Conservation (phyloP, 305 asterid genomes). For the Solanum hybrid region DNA sequence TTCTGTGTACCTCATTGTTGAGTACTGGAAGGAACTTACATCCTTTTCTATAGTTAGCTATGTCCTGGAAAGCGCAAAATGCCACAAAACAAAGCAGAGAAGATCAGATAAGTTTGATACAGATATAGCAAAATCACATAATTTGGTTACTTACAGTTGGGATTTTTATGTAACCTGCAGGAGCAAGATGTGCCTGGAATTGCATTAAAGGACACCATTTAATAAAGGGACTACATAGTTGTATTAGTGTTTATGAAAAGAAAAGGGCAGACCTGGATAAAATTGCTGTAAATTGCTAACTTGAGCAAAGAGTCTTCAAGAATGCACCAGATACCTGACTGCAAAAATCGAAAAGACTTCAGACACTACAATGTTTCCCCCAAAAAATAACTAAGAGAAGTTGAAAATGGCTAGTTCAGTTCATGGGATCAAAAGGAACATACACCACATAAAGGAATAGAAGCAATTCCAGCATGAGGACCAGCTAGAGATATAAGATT, state of each 20-base stretch:
- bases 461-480: constrained; percentile 91
- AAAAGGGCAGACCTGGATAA: constrained; percentile 51
- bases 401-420: neutral
- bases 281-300: constrained; percentile 54
- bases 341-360: constrained; percentile 20
- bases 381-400: neutral
- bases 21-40: constrained; percentile 76
- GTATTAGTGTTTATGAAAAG: neutral
- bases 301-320: constrained; percentile 52
- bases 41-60: constrained; percentile 39
- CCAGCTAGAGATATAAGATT: constrained; percentile 85
- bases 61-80: constrained; percentile 34
- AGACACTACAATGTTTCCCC: neutral
- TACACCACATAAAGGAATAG: constrained; percentile 78
- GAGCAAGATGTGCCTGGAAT: constrained; percentile 80
- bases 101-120: neutral
- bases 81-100: neutral
- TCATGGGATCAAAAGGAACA: constrained; percentile 20
- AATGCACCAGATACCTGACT: constrained; percentile 60
- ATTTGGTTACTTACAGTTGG: constrained; percentile 61
- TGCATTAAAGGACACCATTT: constrained; percentile 17
- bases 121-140: neutral
- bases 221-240: neutral
- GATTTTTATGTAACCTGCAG: constrained; percentile 70
- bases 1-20: constrained; percentile 59